Evolutionary conservation across 202 grass and related monocot species (phyloP).

Genomic region (Alloteropsis angusta): DNA sequence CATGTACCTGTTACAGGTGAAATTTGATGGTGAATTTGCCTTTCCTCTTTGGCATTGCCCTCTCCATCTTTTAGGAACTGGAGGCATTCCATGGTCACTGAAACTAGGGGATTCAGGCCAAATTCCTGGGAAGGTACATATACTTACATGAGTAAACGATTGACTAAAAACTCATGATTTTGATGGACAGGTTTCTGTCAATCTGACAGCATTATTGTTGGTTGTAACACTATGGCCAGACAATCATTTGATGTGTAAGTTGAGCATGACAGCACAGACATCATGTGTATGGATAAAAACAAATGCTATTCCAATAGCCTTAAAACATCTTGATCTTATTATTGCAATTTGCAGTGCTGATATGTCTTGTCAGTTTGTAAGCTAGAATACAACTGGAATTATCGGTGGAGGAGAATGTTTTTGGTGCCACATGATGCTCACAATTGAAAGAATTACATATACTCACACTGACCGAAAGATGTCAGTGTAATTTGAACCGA

Average conservation of each 20-base stretch:
- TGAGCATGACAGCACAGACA: not conserved
- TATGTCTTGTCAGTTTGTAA: slow-evolving; percentile 13
- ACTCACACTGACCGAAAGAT: not conserved
- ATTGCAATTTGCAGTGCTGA: not conserved
- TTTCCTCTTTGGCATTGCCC: slow-evolving; percentile 54
- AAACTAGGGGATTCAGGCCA: slow-evolving; percentile 83
- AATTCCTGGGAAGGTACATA: slow-evolving; percentile 37
- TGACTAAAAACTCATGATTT: not conserved
- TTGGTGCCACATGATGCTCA: not conserved
- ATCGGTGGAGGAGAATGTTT: not conserved
- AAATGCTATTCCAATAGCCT: not conserved
- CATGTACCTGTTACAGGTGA: slow-evolving; percentile 67
- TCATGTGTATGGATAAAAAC: not conserved
- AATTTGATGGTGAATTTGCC: slow-evolving; percentile 41
- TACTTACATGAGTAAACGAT: not conserved
- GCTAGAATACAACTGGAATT: slow-evolving; percentile 12
- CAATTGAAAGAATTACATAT: not conserved
- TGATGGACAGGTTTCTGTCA: not conserved
- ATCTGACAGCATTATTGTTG: not conserved
- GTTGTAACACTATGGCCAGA: not conserved
- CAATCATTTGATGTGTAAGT: not conserved
- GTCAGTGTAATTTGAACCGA: not conserved
- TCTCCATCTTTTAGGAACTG: slow-evolving; percentile 68
- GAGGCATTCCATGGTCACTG: slow-evolving; percentile 53
- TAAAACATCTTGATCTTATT: too few relatives aligned